Percentiles rank a stretch among this genome's conserved stretches.
Conservation (phyloP, 352 stramenopile genomes). For the Phytophthora capsici region DNA sequence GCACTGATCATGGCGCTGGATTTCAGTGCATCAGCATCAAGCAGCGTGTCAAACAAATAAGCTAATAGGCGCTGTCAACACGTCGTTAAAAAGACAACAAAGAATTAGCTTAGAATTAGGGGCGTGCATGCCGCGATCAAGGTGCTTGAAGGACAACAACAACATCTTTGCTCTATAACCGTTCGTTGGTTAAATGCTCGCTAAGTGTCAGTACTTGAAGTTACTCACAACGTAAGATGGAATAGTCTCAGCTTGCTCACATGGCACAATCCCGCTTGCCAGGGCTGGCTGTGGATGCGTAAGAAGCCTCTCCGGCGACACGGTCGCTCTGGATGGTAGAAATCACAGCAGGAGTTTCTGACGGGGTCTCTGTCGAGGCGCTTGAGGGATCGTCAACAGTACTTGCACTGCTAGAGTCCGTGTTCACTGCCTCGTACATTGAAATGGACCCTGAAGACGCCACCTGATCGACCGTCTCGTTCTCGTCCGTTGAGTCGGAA, state of each 20-base stretch:
- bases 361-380: background rate
- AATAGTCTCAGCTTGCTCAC: conserved; percentile 7
- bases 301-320: conserved; percentile 15
- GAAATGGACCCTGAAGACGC: conserved; percentile 8
- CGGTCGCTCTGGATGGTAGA: conserved; percentile 6
- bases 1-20: conserved; percentile 2
- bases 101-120: no score
- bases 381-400: background rate
- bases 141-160: background rate
- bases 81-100: no score
- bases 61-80: no score
- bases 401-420: conserved; percentile 3
- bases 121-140: no score
- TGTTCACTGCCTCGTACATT: conserved; percentile 9
- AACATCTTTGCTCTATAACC: conserved; percentile 13
- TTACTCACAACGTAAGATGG: conserved; percentile 11
- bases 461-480: conserved; percentile 12
- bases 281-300: conserved; percentile 6
- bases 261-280: conserved; percentile 27
- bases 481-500: conserved; percentile 14
- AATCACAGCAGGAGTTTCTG: conserved; percentile 1
- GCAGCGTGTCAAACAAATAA: conserved; percentile 1
- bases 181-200: conserved; percentile 12
- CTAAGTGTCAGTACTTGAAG: conserved; percentile 25
- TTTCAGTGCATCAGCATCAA: conserved; percentile 1